Conservation (phyloP, 495 filamentous ascomycete genomes). For the Platismatia glauca region DNA sequence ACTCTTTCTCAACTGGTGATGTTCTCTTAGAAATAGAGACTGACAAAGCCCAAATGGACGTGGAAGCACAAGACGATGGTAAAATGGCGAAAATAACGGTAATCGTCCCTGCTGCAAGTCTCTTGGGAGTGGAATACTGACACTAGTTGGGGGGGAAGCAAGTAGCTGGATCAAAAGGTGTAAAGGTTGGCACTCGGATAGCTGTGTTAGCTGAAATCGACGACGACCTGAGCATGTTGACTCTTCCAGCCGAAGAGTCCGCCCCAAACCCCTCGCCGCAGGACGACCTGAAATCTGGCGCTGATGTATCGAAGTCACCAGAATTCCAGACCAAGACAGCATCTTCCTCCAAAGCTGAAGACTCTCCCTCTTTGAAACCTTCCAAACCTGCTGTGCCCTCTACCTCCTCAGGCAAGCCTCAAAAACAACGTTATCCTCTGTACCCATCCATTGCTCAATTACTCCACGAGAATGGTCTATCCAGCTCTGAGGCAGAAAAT, state of each 20-base stretch:
- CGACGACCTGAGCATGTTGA: slow-evolving; percentile 59
- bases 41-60: slow-evolving; percentile 83
- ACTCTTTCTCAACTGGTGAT: slow-evolving; percentile 66
- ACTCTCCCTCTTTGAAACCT: slow-evolving; percentile 25
- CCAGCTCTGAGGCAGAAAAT: slow-evolving; percentile 59
- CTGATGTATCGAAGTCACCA: slow-evolving; percentile 24
- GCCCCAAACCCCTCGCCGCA: slow-evolving; percentile 30
- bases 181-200: slow-evolving; percentile 66
- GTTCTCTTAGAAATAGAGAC: slow-evolving; percentile 81
- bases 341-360: slow-evolving; percentile 25
- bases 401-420: slow-evolving; percentile 38
- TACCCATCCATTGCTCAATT: slow-evolving; percentile 80
- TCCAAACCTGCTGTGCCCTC: slow-evolving; percentile 31
- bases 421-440: slow-evolving; percentile 67
- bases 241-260: slow-evolving; percentile 56
- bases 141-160: slow-evolving; percentile 28
- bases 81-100: slow-evolving; percentile 67
- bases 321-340: slow-evolving; percentile 27
- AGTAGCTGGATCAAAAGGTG: slow-evolving; percentile 57
- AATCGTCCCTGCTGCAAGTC: background rate
- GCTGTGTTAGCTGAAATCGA: slow-evolving; percentile 66
- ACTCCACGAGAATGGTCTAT: slow-evolving; percentile 65
- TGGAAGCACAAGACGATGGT: slow-evolving; percentile 80
- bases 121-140: background rate
- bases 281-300: slow-evolving; percentile 24